Evolutionary conservation across 345 rosid species (phyloP), one percentile per base, ranked within the genome.

Genomic region (Boechera stricta): DNA sequence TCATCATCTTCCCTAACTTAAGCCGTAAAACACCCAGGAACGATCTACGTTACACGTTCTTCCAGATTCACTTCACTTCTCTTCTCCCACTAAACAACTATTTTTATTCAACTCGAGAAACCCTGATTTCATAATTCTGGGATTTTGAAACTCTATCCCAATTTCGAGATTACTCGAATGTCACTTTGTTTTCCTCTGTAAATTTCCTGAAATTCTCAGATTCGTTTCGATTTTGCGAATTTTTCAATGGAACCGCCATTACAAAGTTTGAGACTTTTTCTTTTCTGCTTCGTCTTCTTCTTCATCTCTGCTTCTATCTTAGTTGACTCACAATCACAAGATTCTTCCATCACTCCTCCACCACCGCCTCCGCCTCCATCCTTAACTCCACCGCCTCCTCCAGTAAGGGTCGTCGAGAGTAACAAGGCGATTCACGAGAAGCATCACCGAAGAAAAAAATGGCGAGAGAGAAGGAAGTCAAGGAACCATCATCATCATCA

Each of bases 271-370:
- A 54, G 26, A 32, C 59, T 51, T 24, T 39, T 67, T 36, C 28
- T 81, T 47, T 29, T 83, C 8, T 79, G 82, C 75, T 59, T 82
- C 44, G 4, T 83, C 51, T 77, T 75, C 62, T 28, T 75, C 51
- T 28, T 82, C 52, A 49, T 79, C 66, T 72, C 16, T 68, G 57
- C 82, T 66, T 42, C 69, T 61, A 28, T 77, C 44, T 84, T 73
- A 7, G 81, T 71, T 33, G 81, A 82, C 39, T 86, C 86, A 26
- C 79, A 82, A 52, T 7, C 82, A 11, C 83, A 29, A 58, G 48
- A 58, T 38, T 57, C 63, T 39, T 11, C 52, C 42, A 57, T 65
- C 5, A n/a, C 70, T 0, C 67, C 85, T 0, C 69, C 76, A 0
- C 70, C 69, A 5, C 73, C 32, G 2, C 49, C 73, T 18, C 73